phyloP scores from a whole-genome alignment of 2,329 filamentous ascomycete species.

The Fusarium sulawesiense region DNA sequence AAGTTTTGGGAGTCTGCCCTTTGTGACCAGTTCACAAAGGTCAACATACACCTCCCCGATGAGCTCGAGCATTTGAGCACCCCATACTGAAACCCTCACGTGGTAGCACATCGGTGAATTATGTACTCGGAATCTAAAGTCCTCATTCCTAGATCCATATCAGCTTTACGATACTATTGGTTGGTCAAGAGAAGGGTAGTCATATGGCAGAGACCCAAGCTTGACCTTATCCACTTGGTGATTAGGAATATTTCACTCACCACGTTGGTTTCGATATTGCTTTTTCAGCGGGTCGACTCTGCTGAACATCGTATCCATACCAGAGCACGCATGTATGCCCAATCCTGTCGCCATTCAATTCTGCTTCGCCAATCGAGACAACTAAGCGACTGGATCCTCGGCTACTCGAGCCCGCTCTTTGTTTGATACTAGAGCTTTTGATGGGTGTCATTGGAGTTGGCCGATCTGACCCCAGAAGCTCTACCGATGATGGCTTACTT shows the following conservation, averaged over 20 bases:
- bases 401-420: slow-evolving; percentile 3
- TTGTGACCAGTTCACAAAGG: slow-evolving; percentile 40
- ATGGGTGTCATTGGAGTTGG: slow-evolving; percentile 26
- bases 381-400: slow-evolving; percentile 19
- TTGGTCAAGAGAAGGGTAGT: background rate
- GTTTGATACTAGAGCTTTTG: slow-evolving; percentile 1
- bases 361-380: slow-evolving; percentile 34
- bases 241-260: slow-evolving; percentile 35
- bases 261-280: slow-evolving; percentile 40
- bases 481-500: slow-evolving; percentile 29
- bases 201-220: too few species aligned
- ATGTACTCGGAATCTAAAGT: slow-evolving; percentile 43
- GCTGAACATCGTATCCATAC: slow-evolving; percentile 43
- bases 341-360: slow-evolving; percentile 35
- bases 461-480: slow-evolving; percentile 33
- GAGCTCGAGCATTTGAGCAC: slow-evolving; percentile 42
- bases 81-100: slow-evolving; percentile 44
- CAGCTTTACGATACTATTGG: slow-evolving; percentile 25
- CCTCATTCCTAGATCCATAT: slow-evolving; percentile 41
- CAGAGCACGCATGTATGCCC: slow-evolving; percentile 44
- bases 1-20: slow-evolving; percentile 34
- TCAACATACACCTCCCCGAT: slow-evolving; percentile 44
- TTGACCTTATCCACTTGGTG: background rate
- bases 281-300: slow-evolving; percentile 33
- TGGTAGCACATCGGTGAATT: slow-evolving; percentile 46